Evolutionary conservation across 2,329 filamentous ascomycete genomes (phyloP), one percentile per base, ranked within the genome.

Genomic region (Colletotrichum orchidophilum): DNA sequence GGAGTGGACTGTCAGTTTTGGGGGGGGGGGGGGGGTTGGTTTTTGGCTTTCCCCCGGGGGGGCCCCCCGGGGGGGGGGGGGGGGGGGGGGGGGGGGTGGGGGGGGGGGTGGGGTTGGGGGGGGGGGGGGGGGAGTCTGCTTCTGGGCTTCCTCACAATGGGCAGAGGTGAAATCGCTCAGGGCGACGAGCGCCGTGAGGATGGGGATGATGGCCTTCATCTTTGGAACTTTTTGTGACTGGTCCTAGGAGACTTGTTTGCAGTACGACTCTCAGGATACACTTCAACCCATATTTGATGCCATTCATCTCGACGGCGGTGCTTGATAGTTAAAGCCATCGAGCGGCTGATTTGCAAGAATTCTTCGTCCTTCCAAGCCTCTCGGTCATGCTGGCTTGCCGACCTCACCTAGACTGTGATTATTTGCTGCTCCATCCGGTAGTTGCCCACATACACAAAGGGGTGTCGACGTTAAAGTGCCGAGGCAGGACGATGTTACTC

Each of bases 391-490:
- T n/a, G n/a, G n/a, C n/a, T n/a, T n/a, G n/a, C n/a, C n/a, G n/a
- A n/a, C n/a, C n/a, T n/a, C n/a, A 27, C 13, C 7, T n/a, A 11
- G 26, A 42, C 35, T 42, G n/a, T 12, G 6, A n/a, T 12, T 12
- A 18, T 39, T 26, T 18, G 33, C 15, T n/a, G 39, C 35, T 60
- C 26, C 57, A 18, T 52, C 52, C 39, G 42, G 24, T n/a, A 52
- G 13, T 53, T 64, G 24, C 52, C 66, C 52, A 21, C 64, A 35
- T 15, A 52, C 39, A 21, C 39, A 12, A 31, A 29, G 21, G 31
- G 66, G 42, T 57, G 52, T 53, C 13, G 52, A 64, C 29, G 24
- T 27, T 64, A 64, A 29, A 69, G 57, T 69, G 60, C 66, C 60
- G 52, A 58, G 66, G 42, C 13, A 13, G 31, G 7, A 15, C 52